A percentile compares a stretch with the other conserved stretches of the same genome.
These are phyloP conservation scores for Penicillium cosmopolitanum DNA, from an alignment of 495 filamentous ascomycete genomes.

Conservation along the genomic window DNA sequence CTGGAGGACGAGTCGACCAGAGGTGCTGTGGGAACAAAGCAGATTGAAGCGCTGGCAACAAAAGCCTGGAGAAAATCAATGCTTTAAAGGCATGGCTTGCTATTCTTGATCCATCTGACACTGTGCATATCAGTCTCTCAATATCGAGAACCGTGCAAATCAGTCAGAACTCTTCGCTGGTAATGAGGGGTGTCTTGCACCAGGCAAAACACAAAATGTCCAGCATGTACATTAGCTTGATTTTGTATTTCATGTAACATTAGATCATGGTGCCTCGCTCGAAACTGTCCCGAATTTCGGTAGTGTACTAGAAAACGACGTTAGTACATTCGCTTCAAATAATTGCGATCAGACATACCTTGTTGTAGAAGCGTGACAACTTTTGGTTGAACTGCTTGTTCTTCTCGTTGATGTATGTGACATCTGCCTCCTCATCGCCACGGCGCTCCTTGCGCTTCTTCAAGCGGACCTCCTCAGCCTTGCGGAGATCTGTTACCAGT, in stretches of 20 bases:
- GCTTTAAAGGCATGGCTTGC: slow-evolving; percentile 54
- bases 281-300: slow-evolving; percentile 95
- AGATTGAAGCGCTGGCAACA: slow-evolving; percentile 73
- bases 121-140: background rate
- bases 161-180: slow-evolving; percentile 10
- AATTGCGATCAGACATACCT: slow-evolving; percentile 54
- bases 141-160: slow-evolving; percentile 5
- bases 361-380: slow-evolving; percentile 92
- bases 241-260: slow-evolving; percentile 23
- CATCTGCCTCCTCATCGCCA: slow-evolving; percentile 79
- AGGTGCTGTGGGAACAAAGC: slow-evolving; percentile 67
- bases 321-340: slow-evolving; percentile 32
- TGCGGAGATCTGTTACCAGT: slow-evolving; percentile 81
- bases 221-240: slow-evolving; percentile 31
- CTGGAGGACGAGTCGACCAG: slow-evolving; percentile 68
- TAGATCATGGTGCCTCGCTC: slow-evolving; percentile 83
- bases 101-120: background rate
- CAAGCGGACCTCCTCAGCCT: slow-evolving; percentile 83
- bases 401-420: slow-evolving; percentile 99
- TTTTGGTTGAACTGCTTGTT: slow-evolving; percentile 99
- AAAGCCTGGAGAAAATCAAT: slow-evolving; percentile 81
- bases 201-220: slow-evolving; percentile 11
- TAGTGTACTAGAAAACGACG: slow-evolving; percentile 69
- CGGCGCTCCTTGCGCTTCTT: slow-evolving; percentile 81
- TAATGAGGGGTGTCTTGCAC: slow-evolving; percentile 2